Conservation (phyloP, 495 filamentous ascomycete genomes). For the Penicillium antarcticum region DNA sequence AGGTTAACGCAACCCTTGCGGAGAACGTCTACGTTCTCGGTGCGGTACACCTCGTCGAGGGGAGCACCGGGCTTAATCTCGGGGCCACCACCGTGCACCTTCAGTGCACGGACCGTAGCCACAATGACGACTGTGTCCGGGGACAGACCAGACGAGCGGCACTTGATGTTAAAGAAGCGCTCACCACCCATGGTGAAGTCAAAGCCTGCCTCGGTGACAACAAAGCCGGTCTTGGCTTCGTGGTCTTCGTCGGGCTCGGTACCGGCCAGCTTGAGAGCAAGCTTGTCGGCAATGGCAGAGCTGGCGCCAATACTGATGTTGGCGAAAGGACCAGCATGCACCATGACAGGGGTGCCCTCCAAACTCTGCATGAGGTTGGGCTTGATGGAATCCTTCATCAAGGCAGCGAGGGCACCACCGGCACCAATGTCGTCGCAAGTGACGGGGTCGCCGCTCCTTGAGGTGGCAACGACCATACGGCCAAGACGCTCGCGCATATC, state of each 20-base stretch:
- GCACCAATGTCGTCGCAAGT: slow-evolving; percentile 95
- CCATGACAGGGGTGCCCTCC: slow-evolving; percentile 94
- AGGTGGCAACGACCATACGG: slow-evolving; percentile 94
- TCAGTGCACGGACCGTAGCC: slow-evolving; percentile 90
- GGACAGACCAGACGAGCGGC: slow-evolving; percentile 85
- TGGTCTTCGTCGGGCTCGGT: slow-evolving; percentile 94
- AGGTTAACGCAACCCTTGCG: slow-evolving; percentile 89
- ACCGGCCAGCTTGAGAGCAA: slow-evolving; percentile 92
- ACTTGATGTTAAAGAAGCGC: slow-evolving; percentile 99
- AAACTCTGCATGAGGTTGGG: slow-evolving; percentile 98
- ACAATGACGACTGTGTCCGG: slow-evolving; percentile 94
- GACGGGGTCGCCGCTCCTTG: slow-evolving; percentile 79
- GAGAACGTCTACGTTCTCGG: slow-evolving; percentile 89
- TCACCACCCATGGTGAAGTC: slow-evolving; percentile 99
- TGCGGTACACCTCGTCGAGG: slow-evolving; percentile 79
- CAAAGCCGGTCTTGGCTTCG: slow-evolving; percentile 80
- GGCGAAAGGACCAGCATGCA: slow-evolving; percentile 95
- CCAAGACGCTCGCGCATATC: slow-evolving; percentile 95
- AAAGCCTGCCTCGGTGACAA: slow-evolving; percentile 97
- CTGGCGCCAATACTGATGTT: slow-evolving; percentile 97
- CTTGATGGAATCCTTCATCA: slow-evolving; percentile 98
- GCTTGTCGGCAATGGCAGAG: slow-evolving; percentile 89
- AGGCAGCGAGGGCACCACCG: slow-evolving; percentile 85
- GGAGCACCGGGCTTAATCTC: slow-evolving; percentile 83
- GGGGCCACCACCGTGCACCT: slow-evolving; percentile 94